Conservation (phyloP, 441 rosid species). For the Arabidopsis lyrata region DNA sequence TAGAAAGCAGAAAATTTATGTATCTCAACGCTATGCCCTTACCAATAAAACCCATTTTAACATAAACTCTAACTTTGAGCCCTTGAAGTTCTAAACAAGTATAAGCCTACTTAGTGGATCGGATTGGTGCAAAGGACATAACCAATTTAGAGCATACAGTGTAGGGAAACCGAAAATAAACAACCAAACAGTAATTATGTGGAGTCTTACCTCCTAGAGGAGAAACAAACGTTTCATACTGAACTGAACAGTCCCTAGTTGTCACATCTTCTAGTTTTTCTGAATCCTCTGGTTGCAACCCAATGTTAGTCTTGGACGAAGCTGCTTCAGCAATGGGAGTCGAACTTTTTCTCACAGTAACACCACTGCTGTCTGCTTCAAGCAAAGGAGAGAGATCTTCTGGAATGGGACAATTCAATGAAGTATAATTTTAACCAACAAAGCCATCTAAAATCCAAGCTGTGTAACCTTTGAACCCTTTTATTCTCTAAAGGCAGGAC, state of each 20-base stretch:
- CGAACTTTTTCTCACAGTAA: neutral
- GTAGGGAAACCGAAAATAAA: neutral
- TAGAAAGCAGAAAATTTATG: too few species aligned
- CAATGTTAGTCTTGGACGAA: neutral
- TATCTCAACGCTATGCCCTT: too few species aligned
- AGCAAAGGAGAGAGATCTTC: neutral
- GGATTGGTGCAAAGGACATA: neutral
- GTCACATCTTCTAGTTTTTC: neutral
- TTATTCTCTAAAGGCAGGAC: constrained; percentile 2
- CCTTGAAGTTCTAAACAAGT: constrained; percentile 8
- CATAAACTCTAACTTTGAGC: neutral
- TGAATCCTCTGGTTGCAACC: neutral
- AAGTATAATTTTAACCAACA: neutral
- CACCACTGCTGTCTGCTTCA: neutral
- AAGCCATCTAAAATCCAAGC: constrained; percentile 15
- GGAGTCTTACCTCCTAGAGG: neutral
- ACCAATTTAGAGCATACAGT: neutral
- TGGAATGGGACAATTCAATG: neutral
- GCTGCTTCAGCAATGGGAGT: neutral
- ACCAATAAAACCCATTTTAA: too few species aligned
- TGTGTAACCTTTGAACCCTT: constrained; percentile 9
- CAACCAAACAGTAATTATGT: neutral
- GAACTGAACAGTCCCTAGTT: neutral
- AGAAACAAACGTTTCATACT: constrained; percentile 2
- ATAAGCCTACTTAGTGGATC: neutral